Conservation (phyloP, 1,139 yeast genomes). For the Hanseniaspora gamundiae region DNA sequence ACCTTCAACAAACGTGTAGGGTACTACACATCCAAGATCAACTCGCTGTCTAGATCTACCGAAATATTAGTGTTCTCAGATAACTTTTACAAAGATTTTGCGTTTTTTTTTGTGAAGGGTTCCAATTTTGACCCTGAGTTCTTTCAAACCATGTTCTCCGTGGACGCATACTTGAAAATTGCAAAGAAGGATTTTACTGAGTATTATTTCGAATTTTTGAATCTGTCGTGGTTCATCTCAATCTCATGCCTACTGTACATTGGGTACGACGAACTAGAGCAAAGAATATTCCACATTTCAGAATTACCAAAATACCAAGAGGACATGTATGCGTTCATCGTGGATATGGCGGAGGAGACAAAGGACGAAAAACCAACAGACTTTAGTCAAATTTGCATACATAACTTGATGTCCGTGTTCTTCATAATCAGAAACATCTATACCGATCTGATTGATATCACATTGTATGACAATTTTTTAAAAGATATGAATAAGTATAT, state of each 20-base stretch:
- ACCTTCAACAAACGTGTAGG: not conserved
- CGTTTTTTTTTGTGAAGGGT: not conserved
- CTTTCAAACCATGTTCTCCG: not conserved
- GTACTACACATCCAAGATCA: not conserved
- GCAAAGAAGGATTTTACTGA: not conserved
- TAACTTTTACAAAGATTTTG: not conserved
- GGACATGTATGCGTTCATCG: not conserved
- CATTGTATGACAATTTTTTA: not conserved
- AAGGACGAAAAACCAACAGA: not conserved
- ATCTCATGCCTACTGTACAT: not conserved
- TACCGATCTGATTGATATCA: not conserved
- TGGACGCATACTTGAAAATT: not conserved
- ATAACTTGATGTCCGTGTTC: not conserved
- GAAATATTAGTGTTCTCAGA: not conserved
- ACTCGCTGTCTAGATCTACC: not conserved
- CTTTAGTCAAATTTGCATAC: not conserved
- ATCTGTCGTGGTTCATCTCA: not conserved
- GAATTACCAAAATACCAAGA: not conserved
- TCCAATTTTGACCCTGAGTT: not conserved
- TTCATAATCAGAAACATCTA: not conserved
- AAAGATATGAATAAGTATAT: not conserved
- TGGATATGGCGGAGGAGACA: not conserved
- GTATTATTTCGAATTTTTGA: not conserved
- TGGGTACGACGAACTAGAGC: not conserved
- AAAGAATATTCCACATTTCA: not conserved